These are phyloP conservation scores for Penicillium crustosum DNA, from an alignment of 2,329 filamentous ascomycete genomes.

Conservation along the genomic window DNA sequence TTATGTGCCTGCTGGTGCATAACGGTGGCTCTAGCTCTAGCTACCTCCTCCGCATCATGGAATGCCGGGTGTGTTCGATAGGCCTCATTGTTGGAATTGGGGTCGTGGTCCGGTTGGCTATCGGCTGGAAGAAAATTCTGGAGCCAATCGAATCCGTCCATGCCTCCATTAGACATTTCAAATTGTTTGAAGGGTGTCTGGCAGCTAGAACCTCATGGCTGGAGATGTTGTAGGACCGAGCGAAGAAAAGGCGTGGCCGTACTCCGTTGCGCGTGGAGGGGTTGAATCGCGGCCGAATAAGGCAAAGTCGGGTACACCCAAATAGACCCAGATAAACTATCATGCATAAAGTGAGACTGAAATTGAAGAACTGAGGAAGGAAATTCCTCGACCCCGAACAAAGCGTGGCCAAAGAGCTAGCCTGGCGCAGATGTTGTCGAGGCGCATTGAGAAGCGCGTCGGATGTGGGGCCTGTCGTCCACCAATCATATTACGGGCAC, in stretches of 20 bases:
- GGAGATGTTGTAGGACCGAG: background rate
- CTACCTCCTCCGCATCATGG: slow-evolving; percentile 7
- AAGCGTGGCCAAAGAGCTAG: background rate
- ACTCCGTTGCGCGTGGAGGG: background rate
- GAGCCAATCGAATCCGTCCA: background rate
- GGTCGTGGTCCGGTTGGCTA: background rate
- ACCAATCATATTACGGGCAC: background rate
- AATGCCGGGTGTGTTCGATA: slow-evolving; percentile 12
- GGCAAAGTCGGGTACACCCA: too few relatives aligned
- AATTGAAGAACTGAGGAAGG: too few relatives aligned
- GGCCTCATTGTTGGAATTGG: background rate
- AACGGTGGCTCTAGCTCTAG: background rate
- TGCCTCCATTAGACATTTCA: background rate
- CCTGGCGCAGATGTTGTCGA: background rate
- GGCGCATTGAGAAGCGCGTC: background rate
- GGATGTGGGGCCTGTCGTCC: background rate
- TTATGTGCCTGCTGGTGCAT: background rate
- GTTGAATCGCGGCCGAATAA: background rate
- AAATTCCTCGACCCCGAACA: too few relatives aligned
- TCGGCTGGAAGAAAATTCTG: background rate
- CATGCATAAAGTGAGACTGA: background rate
- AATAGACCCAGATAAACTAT: background rate
- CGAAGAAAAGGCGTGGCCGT: background rate
- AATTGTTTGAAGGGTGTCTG: background rate
- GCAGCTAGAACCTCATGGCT: background rate